Evolutionary conservation across 495 filamentous ascomycete species (phyloP).

Genomic region (Daldinia caldariorum): DNA sequence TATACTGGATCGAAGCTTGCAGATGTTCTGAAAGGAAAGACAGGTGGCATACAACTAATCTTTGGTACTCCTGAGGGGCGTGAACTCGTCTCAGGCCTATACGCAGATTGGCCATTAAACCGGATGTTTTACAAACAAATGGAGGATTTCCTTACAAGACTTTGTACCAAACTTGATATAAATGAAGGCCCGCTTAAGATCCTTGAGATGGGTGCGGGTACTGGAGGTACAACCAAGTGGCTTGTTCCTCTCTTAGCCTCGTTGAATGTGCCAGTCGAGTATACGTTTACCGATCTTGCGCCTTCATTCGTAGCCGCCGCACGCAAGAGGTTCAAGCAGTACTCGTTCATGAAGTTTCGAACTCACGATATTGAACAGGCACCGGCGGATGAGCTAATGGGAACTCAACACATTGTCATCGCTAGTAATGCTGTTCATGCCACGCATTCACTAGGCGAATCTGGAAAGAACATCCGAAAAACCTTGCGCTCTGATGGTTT

Average conservation of each 20-base stretch:
- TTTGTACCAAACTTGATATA: conserved; percentile 44
- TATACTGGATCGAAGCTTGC: conserved; percentile 57
- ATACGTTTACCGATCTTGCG: conserved; percentile 61
- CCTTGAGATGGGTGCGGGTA: conserved; percentile 59
- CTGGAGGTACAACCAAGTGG: conserved; percentile 55
- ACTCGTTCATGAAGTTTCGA: conserved; percentile 52
- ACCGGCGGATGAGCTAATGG: conserved; percentile 49
- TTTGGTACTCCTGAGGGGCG: conserved; percentile 60
- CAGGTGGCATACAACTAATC: conserved; percentile 59
- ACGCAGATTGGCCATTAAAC: conserved; percentile 57
- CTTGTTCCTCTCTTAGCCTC: conserved; percentile 50
- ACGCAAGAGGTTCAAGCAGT: conserved; percentile 46
- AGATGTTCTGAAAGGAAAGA: conserved; percentile 54
- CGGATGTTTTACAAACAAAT: conserved; percentile 54
- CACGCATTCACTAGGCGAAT: conserved; percentile 49
- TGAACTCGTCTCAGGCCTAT: conserved; percentile 57
- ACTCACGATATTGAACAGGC: conserved; percentile 54
- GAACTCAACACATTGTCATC: conserved; percentile 55
- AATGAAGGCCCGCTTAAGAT: conserved; percentile 46
- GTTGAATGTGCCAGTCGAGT: conserved; percentile 55
- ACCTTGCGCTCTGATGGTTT: conserved; percentile 57
- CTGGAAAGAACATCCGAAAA: conserved; percentile 49
- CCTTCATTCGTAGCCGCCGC: conserved; percentile 52
- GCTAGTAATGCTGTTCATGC: conserved; percentile 62
- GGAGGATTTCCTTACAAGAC: conserved; percentile 53